A percentile compares a stretch with the other conserved stretches of the same genome.
Conservation (phyloP, 1,284 basidiomycete species). For the Ceratobasidium sp. region DNA sequence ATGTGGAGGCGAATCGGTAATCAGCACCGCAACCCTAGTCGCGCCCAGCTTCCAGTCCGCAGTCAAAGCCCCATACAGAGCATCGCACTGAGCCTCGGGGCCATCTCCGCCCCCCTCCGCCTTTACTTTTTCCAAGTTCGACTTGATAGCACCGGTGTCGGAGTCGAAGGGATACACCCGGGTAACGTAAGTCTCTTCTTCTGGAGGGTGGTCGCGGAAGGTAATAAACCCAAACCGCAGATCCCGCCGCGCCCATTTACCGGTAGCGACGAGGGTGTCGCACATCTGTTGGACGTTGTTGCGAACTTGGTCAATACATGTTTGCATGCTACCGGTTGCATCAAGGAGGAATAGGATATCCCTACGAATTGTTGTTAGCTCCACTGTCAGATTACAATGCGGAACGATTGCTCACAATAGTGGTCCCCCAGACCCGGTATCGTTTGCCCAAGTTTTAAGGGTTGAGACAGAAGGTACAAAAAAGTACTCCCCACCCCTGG, state of each 20-base stretch:
- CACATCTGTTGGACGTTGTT: conserved; percentile 6
- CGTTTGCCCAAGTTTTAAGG: not conserved
- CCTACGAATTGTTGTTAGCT: not conserved
- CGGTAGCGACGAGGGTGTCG: not conserved
- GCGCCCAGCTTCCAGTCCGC: not conserved
- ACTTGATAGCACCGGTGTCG: not conserved
- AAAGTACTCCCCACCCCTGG: conserved; percentile 34
- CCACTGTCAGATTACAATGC: too few species aligned
- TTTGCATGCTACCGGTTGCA: conserved; percentile 2
- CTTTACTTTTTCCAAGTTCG: not conserved
- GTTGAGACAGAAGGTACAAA: conserved; percentile 24
- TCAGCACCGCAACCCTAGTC: not conserved
- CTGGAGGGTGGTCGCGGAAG: not conserved
- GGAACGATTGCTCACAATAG: not conserved
- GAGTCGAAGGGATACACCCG: conserved; percentile 6
- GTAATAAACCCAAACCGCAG: not conserved
- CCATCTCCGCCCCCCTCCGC: not conserved
- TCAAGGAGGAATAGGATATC: conserved; percentile 1
- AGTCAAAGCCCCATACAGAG: not conserved
- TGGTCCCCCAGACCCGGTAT: not conserved
- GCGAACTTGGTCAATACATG: not conserved
- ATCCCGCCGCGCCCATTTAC: not conserved
- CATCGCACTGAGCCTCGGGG: conserved; percentile 1
- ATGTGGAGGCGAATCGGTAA: conserved; percentile 5
- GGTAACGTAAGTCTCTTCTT: not conserved